These are phyloP conservation scores for Phytophthora boehmeriae DNA, from an alignment of 352 stramenopile species.

Conservation along the genomic window DNA sequence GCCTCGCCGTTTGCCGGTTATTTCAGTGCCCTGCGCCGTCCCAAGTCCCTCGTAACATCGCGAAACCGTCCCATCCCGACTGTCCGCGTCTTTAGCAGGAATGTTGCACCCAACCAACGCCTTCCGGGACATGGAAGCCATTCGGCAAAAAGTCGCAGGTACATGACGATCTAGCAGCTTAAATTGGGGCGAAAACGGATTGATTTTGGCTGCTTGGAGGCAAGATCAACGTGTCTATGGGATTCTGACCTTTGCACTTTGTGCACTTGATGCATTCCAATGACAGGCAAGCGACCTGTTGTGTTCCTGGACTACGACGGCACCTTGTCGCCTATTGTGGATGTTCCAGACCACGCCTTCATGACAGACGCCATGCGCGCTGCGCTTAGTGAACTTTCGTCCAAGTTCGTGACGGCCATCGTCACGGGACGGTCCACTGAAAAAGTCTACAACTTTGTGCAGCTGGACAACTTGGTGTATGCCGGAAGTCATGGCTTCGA, in stretches of 20 bases:
- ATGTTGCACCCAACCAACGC: conserved; percentile 67
- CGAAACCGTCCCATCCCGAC: conserved; percentile 17
- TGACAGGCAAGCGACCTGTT: conserved; percentile 62
- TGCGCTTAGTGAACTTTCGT: conserved; percentile 61
- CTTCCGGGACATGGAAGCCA: conserved; percentile 61
- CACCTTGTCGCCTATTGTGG: conserved; percentile 81
- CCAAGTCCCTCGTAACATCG: conserved; percentile 1
- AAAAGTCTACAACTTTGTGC: conserved; percentile 83
- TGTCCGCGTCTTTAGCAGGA: conserved; percentile 5
- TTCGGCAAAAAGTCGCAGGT: conserved; percentile 63
- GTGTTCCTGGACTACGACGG: conserved; percentile 83
- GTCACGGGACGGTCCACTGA: conserved; percentile 74
- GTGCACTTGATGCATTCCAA: conserved; percentile 6
- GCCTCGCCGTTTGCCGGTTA: no score
- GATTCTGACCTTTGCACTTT: conserved; percentile 25
- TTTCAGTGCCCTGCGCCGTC: not conserved
- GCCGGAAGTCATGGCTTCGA: conserved; percentile 84
- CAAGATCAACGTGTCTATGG: conserved; percentile 17
- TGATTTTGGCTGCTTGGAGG: conserved; percentile 6
- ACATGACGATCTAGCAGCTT: conserved; percentile 4
- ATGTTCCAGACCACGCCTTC: conserved; percentile 69
- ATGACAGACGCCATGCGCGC: conserved; percentile 70
- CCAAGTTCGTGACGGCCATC: conserved; percentile 76
- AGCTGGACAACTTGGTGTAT: conserved; percentile 80
- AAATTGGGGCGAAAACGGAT: not conserved